These are phyloP conservation scores for Pyronema domesticum DNA, from an alignment of 495 filamentous ascomycete species.

Conservation along the genomic window DNA sequence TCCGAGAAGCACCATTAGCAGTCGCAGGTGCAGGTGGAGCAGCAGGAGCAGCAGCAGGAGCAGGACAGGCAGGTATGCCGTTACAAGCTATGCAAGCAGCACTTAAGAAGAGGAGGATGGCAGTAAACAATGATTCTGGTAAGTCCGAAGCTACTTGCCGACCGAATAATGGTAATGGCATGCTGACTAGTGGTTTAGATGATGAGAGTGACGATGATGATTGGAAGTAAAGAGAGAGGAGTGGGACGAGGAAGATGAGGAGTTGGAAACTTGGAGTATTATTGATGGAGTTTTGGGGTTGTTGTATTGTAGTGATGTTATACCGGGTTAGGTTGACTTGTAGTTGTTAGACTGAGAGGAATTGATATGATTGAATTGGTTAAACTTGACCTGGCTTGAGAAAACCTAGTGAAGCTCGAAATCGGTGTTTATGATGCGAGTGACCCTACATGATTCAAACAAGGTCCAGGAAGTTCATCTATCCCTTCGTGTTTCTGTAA, in stretches of 20 bases:
- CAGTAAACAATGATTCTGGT: slow-evolving; percentile 18
- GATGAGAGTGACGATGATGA: slow-evolving; percentile 14
- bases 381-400: too few species aligned
- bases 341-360: too few species aligned
- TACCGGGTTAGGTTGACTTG: too few species aligned
- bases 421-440: too few species aligned
- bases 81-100: slow-evolving; percentile 14
- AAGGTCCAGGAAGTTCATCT: too few species aligned
- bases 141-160: neutral
- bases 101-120: slow-evolving; percentile 18
- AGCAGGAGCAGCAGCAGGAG: neutral
- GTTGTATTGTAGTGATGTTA: neutral
- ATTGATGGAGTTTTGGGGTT: neutral
- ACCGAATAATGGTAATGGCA: neutral
- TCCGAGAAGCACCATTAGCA: slow-evolving; percentile 3
- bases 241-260: too few species aligned
- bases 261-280: too few species aligned
- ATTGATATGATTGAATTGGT: too few species aligned
- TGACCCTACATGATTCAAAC: too few species aligned
- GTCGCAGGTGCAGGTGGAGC: neutral
- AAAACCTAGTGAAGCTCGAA: too few species aligned
- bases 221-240: slow-evolving; percentile 1
- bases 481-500: too few species aligned
- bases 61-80: slow-evolving; percentile 11
- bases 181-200: slow-evolving; percentile 5